These are phyloP conservation scores for Ophiostoma quercus DNA, from an alignment of 2,329 filamentous ascomycete genomes.

Conservation along the genomic window DNA sequence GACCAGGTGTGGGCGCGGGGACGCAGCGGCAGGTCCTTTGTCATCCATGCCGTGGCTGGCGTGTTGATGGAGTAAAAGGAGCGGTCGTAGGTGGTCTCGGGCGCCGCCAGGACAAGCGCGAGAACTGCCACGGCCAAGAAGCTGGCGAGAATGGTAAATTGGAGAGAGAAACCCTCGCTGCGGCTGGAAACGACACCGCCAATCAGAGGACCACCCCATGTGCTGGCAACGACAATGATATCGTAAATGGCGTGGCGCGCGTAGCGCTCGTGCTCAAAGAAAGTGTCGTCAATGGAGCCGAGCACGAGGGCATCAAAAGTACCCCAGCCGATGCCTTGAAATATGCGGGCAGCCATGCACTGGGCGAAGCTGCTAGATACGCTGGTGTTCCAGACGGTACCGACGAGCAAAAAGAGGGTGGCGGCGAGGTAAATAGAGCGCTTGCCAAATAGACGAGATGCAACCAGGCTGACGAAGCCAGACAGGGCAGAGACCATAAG, in stretches of 20 bases:
- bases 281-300: constrained; percentile 52
- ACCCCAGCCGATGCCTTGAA: constrained; percentile 56
- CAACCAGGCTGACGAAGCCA: constrained; percentile 41
- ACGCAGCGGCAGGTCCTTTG: constrained; percentile 30
- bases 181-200: constrained; percentile 37
- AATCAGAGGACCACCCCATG: constrained; percentile 51
- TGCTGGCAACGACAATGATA: constrained; percentile 42
- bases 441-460: constrained; percentile 48
- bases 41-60: constrained; percentile 32
- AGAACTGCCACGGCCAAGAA: constrained; percentile 44
- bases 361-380: constrained; percentile 37
- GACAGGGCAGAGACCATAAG: constrained; percentile 46
- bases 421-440: constrained; percentile 49
- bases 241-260: constrained; percentile 44
- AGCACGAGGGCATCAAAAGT: constrained; percentile 51
- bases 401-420: constrained; percentile 43
- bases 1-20: constrained; percentile 25
- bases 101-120: constrained; percentile 41
- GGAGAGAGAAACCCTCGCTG: constrained; percentile 38
- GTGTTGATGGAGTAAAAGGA: constrained; percentile 28
- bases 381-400: constrained; percentile 31
- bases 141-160: constrained; percentile 47
- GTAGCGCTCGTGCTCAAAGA: constrained; percentile 52
- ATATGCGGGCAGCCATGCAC: constrained; percentile 45
- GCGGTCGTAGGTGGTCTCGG: constrained; percentile 51